A percentile compares a stretch with the other conserved stretches of the same genome.
These are phyloP conservation scores for Yamadazyma kanchanaburiensis DNA, from an alignment of 1,139 yeast species.

Conservation along the genomic window DNA sequence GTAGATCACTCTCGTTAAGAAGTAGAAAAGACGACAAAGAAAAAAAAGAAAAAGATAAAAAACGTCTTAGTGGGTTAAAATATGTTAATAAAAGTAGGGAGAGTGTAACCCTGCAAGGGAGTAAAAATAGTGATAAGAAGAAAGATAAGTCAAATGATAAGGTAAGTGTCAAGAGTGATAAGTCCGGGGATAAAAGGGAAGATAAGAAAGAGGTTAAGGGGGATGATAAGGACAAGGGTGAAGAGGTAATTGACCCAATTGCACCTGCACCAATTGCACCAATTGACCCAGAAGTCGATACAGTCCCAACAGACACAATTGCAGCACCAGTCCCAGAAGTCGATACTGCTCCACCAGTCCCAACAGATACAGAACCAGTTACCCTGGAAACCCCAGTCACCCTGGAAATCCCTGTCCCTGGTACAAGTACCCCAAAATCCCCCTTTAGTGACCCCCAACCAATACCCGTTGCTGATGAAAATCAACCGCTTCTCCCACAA, in stretches of 20 bases:
- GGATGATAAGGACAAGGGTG: slow-evolving; percentile 1
- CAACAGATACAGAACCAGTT: neutral
- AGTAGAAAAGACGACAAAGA: slow-evolving; percentile 6
- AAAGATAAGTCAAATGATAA: neutral
- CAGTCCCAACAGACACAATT: neutral
- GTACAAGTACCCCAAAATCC: slow-evolving; percentile 4
- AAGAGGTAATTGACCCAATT: slow-evolving; percentile 1
- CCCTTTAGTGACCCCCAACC: slow-evolving; percentile 4
- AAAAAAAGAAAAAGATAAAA: slow-evolving; percentile 13
- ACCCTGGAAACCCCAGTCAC: slow-evolving; percentile 1
- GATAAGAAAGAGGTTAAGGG: slow-evolving; percentile 3
- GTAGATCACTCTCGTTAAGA: slow-evolving; percentile 8
- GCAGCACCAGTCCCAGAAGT: neutral
- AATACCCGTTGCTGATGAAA: slow-evolving; percentile 10
- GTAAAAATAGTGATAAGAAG: slow-evolving; percentile 4
- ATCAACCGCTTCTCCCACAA: slow-evolving; percentile 9
- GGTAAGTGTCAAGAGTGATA: neutral
- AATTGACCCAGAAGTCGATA: slow-evolving; percentile 1
- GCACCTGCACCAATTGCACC: slow-evolving; percentile 1
- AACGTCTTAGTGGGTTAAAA: slow-evolving; percentile 14
- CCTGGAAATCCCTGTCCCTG: neutral
- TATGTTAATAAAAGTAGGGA: slow-evolving; percentile 12
- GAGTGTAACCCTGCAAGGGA: slow-evolving; percentile 8
- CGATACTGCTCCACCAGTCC: too few relatives aligned
- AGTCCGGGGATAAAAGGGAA: slow-evolving; percentile 1